phyloP scores from a whole-genome alignment of 768 basidiomycete species.

The Asterophora lycoperdoides region DNA sequence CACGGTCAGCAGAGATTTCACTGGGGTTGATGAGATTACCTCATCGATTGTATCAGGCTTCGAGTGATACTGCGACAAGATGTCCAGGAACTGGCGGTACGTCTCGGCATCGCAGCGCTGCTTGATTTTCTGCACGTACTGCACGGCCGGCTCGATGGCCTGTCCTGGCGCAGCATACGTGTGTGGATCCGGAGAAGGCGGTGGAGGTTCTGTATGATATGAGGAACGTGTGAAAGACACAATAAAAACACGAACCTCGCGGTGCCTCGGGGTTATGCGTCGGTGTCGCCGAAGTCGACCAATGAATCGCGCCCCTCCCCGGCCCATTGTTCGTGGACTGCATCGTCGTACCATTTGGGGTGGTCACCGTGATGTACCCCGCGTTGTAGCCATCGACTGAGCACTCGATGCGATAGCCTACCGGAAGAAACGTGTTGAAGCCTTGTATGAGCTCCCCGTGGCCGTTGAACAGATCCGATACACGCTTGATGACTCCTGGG shows the following conservation, averaged over 20 bases:
- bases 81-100: conserved; percentile 74
- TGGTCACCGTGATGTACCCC: conserved; percentile 72
- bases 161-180: conserved; percentile 35
- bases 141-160: conserved; percentile 74
- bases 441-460: conserved; percentile 92
- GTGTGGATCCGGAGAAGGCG: conserved; percentile 32
- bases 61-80: conserved; percentile 61
- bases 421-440: conserved; percentile 96
- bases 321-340: conserved; percentile 50
- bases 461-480: conserved; percentile 87
- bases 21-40: conserved; percentile 28
- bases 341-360: conserved; percentile 62
- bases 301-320: conserved; percentile 33
- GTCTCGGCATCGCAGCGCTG: conserved; percentile 88
- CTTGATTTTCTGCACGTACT: conserved; percentile 97
- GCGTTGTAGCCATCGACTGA: conserved; percentile 58
- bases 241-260: not conserved
- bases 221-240: not conserved
- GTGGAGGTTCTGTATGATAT: conserved; percentile 9
- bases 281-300: conserved; percentile 26
- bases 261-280: conserved; percentile 10
- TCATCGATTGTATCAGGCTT: conserved; percentile 59
- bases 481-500: conserved; percentile 93
- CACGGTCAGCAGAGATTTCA: conserved; percentile 12
- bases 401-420: conserved; percentile 91